These are phyloP conservation scores for Sarocladiaceae sp. DNA, from an alignment of 2,329 filamentous ascomycete genomes.

Conservation along the genomic window DNA sequence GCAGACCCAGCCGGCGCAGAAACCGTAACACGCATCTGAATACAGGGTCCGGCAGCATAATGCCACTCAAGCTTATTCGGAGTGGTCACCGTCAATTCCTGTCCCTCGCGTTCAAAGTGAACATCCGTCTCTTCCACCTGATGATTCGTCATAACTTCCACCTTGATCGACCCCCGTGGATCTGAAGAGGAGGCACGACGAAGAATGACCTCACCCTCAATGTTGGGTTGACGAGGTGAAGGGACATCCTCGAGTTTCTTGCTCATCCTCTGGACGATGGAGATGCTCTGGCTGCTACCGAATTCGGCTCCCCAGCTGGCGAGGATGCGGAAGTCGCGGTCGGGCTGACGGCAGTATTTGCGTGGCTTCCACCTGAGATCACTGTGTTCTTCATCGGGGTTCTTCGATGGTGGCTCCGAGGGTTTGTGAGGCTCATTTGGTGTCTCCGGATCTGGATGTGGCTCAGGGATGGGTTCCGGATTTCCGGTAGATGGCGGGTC, in stretches of 20 bases:
- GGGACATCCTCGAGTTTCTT: slow-evolving; percentile 14
- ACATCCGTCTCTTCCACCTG: slow-evolving; percentile 30
- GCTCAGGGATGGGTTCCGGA: background rate
- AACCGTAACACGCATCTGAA: slow-evolving; percentile 43
- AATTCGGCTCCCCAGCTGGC: slow-evolving; percentile 27
- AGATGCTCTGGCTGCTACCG: slow-evolving; percentile 28
- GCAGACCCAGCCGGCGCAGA: slow-evolving; percentile 37
- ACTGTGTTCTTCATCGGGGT: slow-evolving; percentile 18
- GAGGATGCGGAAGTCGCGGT: slow-evolving; percentile 15
- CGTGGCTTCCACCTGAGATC: slow-evolving; percentile 23
- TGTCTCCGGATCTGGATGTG: too few relatives aligned
- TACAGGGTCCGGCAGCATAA: slow-evolving; percentile 32
- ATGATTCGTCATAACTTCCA: slow-evolving; percentile 44
- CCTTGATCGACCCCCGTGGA: slow-evolving; percentile 31
- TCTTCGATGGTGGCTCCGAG: slow-evolving; percentile 15
- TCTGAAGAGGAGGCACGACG: slow-evolving; percentile 27
- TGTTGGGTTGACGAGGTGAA: slow-evolving; percentile 22
- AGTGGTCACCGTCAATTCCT: slow-evolving; percentile 35
- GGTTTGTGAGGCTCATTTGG: slow-evolving; percentile 3
- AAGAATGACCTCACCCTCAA: slow-evolving; percentile 43
- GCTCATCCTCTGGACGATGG: slow-evolving; percentile 33
- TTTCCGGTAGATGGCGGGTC: background rate
- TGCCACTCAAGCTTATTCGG: slow-evolving; percentile 28
- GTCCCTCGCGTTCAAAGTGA: slow-evolving; percentile 27
- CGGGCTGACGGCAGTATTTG: slow-evolving; percentile 21